Percentiles rank a stretch among this genome's conserved stretches.
phyloP scores from a whole-genome alignment of 2,329 filamentous ascomycete species.

The Exophiala aquamarina region DNA sequence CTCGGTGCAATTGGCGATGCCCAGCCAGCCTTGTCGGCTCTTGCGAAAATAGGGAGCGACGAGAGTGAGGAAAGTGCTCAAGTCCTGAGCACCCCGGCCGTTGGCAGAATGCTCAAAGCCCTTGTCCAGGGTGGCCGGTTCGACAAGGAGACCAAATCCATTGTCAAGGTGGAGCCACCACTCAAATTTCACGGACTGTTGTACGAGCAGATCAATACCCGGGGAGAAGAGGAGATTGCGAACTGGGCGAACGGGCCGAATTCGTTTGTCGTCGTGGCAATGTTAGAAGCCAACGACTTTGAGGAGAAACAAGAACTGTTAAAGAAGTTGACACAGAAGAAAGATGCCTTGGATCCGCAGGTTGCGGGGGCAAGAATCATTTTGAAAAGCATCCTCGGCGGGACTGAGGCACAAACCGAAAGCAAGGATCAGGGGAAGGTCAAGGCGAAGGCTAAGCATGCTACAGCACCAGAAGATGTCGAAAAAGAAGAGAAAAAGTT shows the following conservation, averaged over 20 bases:
- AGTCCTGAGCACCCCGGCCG: slow-evolving; percentile 63
- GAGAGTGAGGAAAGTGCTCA: slow-evolving; percentile 40
- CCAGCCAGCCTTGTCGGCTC: slow-evolving; percentile 67
- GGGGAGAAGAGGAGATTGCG: slow-evolving; percentile 53
- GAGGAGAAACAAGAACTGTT: slow-evolving; percentile 65
- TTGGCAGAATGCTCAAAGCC: slow-evolving; percentile 84
- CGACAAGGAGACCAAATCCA: slow-evolving; percentile 68
- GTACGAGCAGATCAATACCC: slow-evolving; percentile 67
- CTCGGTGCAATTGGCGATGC: slow-evolving; percentile 76
- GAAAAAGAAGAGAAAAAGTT: slow-evolving; percentile 3
- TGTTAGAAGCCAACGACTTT: slow-evolving; percentile 76
- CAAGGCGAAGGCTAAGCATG: not conserved
- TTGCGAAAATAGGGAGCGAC: slow-evolving; percentile 48
- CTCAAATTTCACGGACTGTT: slow-evolving; percentile 78
- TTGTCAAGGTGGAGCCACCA: slow-evolving; percentile 69
- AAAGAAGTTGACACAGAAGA: slow-evolving; percentile 65
- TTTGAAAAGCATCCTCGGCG: too few species aligned
- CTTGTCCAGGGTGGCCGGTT: slow-evolving; percentile 87
- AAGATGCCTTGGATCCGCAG: slow-evolving; percentile 52
- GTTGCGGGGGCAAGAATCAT: slow-evolving; percentile 50
- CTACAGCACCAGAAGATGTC: not conserved
- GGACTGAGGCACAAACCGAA: too few species aligned
- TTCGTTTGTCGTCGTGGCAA: slow-evolving; percentile 79
- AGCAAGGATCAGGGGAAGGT: too few species aligned
- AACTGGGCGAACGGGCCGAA: slow-evolving; percentile 84